Evolutionary conservation across 805 yeast genomes (phyloP).

Genomic region (Monosporozyma yasuniensis): DNA sequence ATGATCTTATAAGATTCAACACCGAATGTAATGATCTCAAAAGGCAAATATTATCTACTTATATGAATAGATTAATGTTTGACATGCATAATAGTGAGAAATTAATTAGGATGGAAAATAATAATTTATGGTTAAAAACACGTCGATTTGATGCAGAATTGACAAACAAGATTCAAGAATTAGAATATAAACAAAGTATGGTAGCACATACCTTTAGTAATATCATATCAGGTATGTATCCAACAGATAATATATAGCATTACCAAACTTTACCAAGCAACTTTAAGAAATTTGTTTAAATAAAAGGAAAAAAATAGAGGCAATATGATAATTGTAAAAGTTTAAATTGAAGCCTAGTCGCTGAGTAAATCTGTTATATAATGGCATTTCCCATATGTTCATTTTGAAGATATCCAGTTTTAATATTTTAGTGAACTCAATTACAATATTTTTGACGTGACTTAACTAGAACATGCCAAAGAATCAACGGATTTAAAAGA

Average conservation of each 20-base stretch:
- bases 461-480: no score
- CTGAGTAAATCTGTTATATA: no score
- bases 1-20: conserved; percentile 13
- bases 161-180: conserved; percentile 15
- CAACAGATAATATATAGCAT: background rate
- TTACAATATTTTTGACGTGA: no score
- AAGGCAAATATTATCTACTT: conserved; percentile 9
- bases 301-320: no score
- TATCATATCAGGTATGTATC: conserved; percentile 1
- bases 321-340: no score
- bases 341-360: no score
- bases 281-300: background rate
- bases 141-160: conserved; percentile 16
- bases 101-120: conserved; percentile 18
- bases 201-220: conserved; percentile 4
- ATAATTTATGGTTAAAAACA: conserved; percentile 11
- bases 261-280: background rate
- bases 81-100: conserved; percentile 14
- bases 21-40: conserved; percentile 14
- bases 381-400: no score
- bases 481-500: no score
- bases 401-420: no score
- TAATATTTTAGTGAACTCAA: no score
- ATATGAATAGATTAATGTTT: conserved; percentile 14
- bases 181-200: conserved; percentile 18